Evolutionary conservation across 192 early-diverging fungal species (phyloP), one percentile per base, ranked within the genome.

Genomic region (Backusella macrospora): DNA sequence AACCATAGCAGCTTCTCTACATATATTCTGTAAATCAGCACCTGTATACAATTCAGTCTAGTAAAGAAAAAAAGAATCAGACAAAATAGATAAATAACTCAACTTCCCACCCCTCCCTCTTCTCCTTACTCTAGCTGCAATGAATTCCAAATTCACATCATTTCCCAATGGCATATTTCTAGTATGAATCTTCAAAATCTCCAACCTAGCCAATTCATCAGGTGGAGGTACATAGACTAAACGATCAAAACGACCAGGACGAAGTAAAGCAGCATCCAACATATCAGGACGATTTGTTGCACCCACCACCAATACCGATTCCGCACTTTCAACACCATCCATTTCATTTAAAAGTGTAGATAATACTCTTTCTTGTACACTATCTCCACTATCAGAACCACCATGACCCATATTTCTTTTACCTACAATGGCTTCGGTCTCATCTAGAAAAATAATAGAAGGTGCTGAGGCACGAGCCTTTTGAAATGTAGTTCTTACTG

Each of bases 401-500:
- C 87, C 81, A 59, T 76, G 38, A 18, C 81, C 83, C 84, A 88
- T 82, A 39, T 85, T 86, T 7, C 97, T 82, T 77, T 92, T 96
- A 3, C 98, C 98, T 0, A 98, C 96, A 72, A 99, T 92, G 0
- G 96, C 91, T 49, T 99, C 98, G 45, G 98, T 87, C 79, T 99
- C 98, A 82, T 99, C 98, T 45, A 99, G 86, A 82, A 99, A 99
- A 42, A 99, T 82, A 15, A 99, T 88, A 5, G 94, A 87, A 3
- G 98, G 98, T 10, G 87, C 81, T 0, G 90, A 80, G 0, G 92
- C 73, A 5, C 96, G 84, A 0, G 98, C 98, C 23, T 89, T 82
- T 43, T 91, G 88, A 75, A 99, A 99, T 7, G 88, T 85, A 9
- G 86, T 81, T 13, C 96, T 86, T 45, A 99, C 91, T 78, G n/a